Evolutionary conservation across 1,284 basidiomycete genomes (phyloP).

Genomic region (Irpex sp.): DNA sequence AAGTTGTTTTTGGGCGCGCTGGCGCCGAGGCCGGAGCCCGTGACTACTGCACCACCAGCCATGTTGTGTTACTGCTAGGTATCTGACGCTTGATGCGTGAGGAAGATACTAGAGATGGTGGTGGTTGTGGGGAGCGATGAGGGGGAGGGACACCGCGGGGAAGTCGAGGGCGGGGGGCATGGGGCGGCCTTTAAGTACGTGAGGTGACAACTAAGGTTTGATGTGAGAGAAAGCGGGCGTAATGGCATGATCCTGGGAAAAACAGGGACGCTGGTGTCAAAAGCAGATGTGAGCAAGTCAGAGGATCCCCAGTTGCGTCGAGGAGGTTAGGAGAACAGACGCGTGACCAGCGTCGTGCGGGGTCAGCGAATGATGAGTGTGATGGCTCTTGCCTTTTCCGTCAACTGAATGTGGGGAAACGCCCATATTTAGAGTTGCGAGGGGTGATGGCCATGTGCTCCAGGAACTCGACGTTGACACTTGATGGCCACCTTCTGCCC

Average conservation of each 20-base stretch:
- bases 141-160: constrained; percentile 15
- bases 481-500: not conserved
- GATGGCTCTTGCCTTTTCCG: no score
- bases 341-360: no score
- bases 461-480: not conserved
- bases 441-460: not conserved
- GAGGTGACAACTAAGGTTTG: not conserved
- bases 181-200: not conserved
- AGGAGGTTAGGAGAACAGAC: no score
- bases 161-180: constrained; percentile 7
- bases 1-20: constrained; percentile 45
- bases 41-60: constrained; percentile 49
- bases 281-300: not conserved
- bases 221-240: not conserved
- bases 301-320: no score
- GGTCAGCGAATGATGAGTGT: no score
- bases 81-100: constrained; percentile 1
- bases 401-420: not conserved
- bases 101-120: not conserved
- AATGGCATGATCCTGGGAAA: not conserved
- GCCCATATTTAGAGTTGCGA: not conserved
- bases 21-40: constrained; percentile 42
- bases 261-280: not conserved
- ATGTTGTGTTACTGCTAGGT: constrained; percentile 28
- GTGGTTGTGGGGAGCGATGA: constrained; percentile 13